Conservation (phyloP, 768 basidiomycete genomes). For the Punctularia strigosozonata region DNA sequence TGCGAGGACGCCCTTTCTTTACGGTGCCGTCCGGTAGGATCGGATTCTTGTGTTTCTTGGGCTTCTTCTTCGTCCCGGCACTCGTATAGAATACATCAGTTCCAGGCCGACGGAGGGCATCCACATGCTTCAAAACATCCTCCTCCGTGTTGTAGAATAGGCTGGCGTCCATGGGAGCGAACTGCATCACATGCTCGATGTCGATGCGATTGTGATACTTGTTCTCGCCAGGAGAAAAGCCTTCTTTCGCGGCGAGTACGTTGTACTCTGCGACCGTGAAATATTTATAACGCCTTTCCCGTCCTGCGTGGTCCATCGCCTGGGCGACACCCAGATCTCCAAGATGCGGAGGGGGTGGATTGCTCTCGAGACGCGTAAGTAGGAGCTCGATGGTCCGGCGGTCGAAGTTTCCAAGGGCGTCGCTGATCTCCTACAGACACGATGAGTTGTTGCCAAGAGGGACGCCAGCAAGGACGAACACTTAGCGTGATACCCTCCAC, state of each 20-base stretch:
- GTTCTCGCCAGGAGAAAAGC: slow-evolving; percentile 36
- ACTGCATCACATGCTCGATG: slow-evolving; percentile 40
- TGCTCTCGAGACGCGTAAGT: slow-evolving; percentile 54
- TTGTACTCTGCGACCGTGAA: slow-evolving; percentile 66
- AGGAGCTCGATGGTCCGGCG: slow-evolving; percentile 77
- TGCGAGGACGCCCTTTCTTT: slow-evolving; percentile 51
- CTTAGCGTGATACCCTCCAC: slow-evolving; percentile 60
- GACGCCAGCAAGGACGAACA: slow-evolving; percentile 24
- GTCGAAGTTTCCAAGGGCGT: slow-evolving; percentile 57
- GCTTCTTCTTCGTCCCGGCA: slow-evolving; percentile 12
- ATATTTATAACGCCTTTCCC: slow-evolving; percentile 81
- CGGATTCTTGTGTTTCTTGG: slow-evolving; percentile 32
- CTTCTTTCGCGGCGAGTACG: slow-evolving; percentile 48
- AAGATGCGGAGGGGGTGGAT: slow-evolving; percentile 57
- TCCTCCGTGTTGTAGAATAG: slow-evolving; percentile 42
- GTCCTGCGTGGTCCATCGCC: slow-evolving; percentile 71
- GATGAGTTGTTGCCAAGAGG: not conserved
- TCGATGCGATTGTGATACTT: slow-evolving; percentile 36
- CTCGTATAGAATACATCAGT: too few species aligned
- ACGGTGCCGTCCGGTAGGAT: slow-evolving; percentile 36
- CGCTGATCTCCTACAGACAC: slow-evolving; percentile 44
- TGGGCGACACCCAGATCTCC: slow-evolving; percentile 58
- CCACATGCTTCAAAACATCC: not conserved
- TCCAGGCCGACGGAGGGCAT: too few species aligned
- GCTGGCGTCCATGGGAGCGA: slow-evolving; percentile 27